Evolutionary conservation across 1,139 yeast genomes (phyloP).

Genomic region (Yamadazyma blattariae): DNA sequence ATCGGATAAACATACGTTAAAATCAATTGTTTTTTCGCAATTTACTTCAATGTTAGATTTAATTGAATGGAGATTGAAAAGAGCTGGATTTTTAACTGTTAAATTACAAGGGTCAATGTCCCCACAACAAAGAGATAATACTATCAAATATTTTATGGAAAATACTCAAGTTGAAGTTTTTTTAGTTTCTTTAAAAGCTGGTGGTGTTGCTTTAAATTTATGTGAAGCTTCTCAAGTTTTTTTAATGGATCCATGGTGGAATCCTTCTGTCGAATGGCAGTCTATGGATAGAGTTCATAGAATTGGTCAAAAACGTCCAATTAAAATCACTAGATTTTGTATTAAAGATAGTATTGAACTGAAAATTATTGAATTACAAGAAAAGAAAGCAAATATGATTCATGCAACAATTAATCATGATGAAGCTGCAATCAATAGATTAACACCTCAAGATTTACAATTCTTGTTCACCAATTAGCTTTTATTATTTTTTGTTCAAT

Average conservation of each 20-base stretch:
- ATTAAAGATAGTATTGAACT: conserved; percentile 96
- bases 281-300: conserved; percentile 98
- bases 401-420: conserved; percentile 93
- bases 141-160: conserved; percentile 88
- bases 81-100: conserved; percentile 94
- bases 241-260: conserved; percentile 98
- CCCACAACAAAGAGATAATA: conserved; percentile 89
- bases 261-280: conserved; percentile 97
- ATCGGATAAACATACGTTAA: conserved; percentile 84
- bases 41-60: conserved; percentile 95
- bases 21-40: conserved; percentile 94
- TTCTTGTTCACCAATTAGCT: conserved; percentile 75
- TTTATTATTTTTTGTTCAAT: no score
- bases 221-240: conserved; percentile 98
- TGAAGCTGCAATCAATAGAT: conserved; percentile 80
- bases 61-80: conserved; percentile 88
- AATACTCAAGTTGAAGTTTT: conserved; percentile 91
- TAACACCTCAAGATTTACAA: conserved; percentile 92
- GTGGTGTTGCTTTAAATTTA: conserved; percentile 94
- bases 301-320: conserved; percentile 94
- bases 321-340: conserved; percentile 86
- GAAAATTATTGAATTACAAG: conserved; percentile 91
- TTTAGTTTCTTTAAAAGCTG: conserved; percentile 92
- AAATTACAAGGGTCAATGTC: conserved; percentile 96
- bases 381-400: conserved; percentile 96